A percentile compares a stretch with the other conserved stretches of the same genome.
phyloP scores from a whole-genome alignment of 1,139 yeast species.

The Sugiyamaella novakii region DNA sequence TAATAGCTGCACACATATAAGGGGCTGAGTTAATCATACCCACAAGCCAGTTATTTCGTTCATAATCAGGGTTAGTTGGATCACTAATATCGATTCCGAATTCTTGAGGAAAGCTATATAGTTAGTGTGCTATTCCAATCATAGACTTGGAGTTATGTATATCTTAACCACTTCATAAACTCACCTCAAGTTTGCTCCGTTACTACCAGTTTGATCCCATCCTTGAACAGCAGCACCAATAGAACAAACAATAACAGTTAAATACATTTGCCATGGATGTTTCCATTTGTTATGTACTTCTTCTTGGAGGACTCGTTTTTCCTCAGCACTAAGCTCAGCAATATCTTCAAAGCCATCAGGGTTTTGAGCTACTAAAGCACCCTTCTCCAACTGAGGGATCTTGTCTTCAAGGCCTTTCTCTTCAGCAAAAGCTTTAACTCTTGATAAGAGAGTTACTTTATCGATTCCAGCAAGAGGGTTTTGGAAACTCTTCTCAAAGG shows the following conservation, averaged over 20 bases:
- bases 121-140: too few species aligned
- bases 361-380: slow-evolving; percentile 32
- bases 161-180: too few species aligned
- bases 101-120: slow-evolving; percentile 60
- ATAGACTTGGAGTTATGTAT: too few species aligned
- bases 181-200: slow-evolving; percentile 70
- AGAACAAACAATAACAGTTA: slow-evolving; percentile 70
- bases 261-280: slow-evolving; percentile 59
- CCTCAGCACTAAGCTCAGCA: slow-evolving; percentile 62
- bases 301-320: slow-evolving; percentile 54
- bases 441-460: slow-evolving; percentile 22
- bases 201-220: slow-evolving; percentile 85
- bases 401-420: slow-evolving; percentile 27
- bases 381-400: slow-evolving; percentile 24
- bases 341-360: slow-evolving; percentile 37
- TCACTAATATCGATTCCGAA: slow-evolving; percentile 53
- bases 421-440: slow-evolving; percentile 26
- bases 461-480: slow-evolving; percentile 29
- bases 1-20: slow-evolving; percentile 66
- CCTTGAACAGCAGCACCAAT: slow-evolving; percentile 92
- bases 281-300: slow-evolving; percentile 65
- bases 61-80: slow-evolving; percentile 22
- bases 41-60: slow-evolving; percentile 60
- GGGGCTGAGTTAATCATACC: slow-evolving; percentile 83
- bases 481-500: slow-evolving; percentile 16